phyloP scores from a whole-genome alignment of 352 stramenopile genomes.

The Phytophthora melonis region DNA sequence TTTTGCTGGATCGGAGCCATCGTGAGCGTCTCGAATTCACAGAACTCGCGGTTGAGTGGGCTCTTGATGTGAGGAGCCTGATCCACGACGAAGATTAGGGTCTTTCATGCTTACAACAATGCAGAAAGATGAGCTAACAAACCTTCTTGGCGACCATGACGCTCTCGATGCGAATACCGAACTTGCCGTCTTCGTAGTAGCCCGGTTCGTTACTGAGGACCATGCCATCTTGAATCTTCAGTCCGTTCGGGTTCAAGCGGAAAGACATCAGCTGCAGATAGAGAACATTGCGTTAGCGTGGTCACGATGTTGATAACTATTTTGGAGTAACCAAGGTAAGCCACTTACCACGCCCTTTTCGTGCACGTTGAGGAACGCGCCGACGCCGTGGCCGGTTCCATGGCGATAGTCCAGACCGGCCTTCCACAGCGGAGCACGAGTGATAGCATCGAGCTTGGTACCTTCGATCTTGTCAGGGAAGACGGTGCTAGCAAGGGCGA shows the following conservation, averaged over 20 bases:
- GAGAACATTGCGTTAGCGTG: constrained; percentile 10
- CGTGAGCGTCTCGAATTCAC: constrained; percentile 97
- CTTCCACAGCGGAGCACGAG: constrained; percentile 95
- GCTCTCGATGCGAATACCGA: constrained; percentile 99
- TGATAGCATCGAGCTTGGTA: constrained; percentile 97
- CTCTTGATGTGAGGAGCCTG: constrained; percentile 72
- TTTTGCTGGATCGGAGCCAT: constrained; percentile 99
- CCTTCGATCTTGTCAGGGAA: constrained; percentile 94
- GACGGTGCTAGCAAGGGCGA: constrained; percentile 91
- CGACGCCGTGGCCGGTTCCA: constrained; percentile 98
- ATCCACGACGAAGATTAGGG: neutral
- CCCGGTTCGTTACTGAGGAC: constrained; percentile 98
- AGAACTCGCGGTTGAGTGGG: constrained; percentile 89
- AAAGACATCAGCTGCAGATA: constrained; percentile 79
- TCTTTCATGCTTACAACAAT: neutral
- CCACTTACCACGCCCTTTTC: constrained; percentile 88
- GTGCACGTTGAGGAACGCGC: constrained; percentile 97
- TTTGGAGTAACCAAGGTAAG: neutral
- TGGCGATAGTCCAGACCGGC: constrained; percentile 97
- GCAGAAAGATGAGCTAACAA: constrained; percentile 9
- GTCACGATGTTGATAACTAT: neutral
- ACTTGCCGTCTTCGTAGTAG: constrained; percentile 98
- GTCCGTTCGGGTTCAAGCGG: constrained; percentile 79
- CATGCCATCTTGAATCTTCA: constrained; percentile 95
- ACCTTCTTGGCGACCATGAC: constrained; percentile 95